A percentile compares a stretch with the other conserved stretches of the same genome.
phyloP scores from a whole-genome alignment of 805 yeast species.

The Komagataella mondaviorum region DNA sequence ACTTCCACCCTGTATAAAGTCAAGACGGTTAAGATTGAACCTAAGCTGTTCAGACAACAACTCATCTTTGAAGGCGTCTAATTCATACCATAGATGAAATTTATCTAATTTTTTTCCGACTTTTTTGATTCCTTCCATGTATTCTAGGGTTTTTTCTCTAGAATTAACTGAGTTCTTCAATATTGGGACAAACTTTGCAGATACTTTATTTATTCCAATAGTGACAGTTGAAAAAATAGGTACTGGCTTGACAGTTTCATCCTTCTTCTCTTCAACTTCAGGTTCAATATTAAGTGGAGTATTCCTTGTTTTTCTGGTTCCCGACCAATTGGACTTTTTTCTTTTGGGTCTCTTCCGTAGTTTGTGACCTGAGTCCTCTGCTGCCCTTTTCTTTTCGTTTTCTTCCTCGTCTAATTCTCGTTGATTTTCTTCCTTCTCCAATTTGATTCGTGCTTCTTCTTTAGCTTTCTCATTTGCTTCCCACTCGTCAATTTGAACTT shows the following conservation, averaged over 20 bases:
- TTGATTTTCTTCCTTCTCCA: constrained; percentile 9
- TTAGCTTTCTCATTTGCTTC: constrained; percentile 13
- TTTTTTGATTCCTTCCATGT: constrained; percentile 48
- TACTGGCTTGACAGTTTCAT: constrained; percentile 21
- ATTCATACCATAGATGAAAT: constrained; percentile 69
- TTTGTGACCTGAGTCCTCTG: constrained; percentile 4
- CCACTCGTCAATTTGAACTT: constrained; percentile 5
- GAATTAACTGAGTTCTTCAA: constrained; percentile 53
- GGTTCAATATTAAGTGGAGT: background rate
- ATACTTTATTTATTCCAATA: constrained; percentile 49
- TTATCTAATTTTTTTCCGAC: constrained; percentile 48
- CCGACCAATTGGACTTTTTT: constrained; percentile 15
- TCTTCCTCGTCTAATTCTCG: constrained; percentile 10
- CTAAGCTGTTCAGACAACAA: constrained; percentile 50
- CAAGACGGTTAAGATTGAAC: constrained; percentile 30
- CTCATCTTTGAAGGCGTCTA: constrained; percentile 66
- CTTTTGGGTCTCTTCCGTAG: constrained; percentile 11
- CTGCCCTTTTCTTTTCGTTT: constrained; percentile 9
- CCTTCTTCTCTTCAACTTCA: constrained; percentile 5
- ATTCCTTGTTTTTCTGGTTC: constrained; percentile 14
- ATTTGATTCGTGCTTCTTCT: constrained; percentile 12
- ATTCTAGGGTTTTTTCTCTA: constrained; percentile 35
- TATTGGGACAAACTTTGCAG: constrained; percentile 50
- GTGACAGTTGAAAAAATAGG: constrained; percentile 50
- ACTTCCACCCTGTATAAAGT: constrained; percentile 20